Percentiles rank a stretch among this genome's conserved stretches.
Conservation (phyloP, 2,329 filamentous ascomycete species). For the Cryphonectria nitschkei region DNA sequence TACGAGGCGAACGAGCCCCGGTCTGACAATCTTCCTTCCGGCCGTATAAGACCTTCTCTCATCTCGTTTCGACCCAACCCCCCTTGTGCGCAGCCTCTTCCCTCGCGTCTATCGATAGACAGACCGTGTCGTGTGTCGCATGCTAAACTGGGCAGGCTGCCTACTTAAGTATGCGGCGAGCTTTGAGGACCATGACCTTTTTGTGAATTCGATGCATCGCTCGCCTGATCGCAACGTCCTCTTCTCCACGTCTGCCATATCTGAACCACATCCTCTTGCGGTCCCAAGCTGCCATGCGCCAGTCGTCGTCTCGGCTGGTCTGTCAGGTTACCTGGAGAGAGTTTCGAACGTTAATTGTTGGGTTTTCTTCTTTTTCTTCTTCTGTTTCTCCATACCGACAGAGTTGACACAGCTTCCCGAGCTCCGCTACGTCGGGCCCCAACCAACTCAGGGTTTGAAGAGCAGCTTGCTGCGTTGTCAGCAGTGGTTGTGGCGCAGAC, state of each 20-base stretch:
- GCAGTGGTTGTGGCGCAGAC: not conserved
- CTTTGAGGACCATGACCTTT: constrained; percentile 8
- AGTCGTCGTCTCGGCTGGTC: constrained; percentile 12
- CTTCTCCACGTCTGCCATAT: constrained; percentile 5
- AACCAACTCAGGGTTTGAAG: constrained; percentile 3
- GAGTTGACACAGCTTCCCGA: constrained; percentile 8
- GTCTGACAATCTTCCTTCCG: constrained; percentile 2
- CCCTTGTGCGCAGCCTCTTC: not conserved
- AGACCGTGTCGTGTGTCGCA: constrained; percentile 7
- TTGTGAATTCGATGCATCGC: constrained; percentile 1
- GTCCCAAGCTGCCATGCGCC: too few species aligned
- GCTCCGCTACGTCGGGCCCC: not conserved
- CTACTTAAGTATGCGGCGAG: not conserved
- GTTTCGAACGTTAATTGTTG: constrained; percentile 1
- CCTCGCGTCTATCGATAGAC: not conserved
- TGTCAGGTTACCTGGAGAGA: not conserved
- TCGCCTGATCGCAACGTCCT: not conserved
- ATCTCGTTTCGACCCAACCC: not conserved
- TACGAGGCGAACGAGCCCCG: not conserved
- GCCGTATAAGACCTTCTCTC: constrained; percentile 10
- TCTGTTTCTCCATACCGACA: constrained; percentile 1
- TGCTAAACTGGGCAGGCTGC: constrained; percentile 9
- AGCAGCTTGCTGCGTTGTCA: not conserved
- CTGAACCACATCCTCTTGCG: not conserved
- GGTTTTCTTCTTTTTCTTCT: not conserved